phyloP scores from a whole-genome alignment of 768 basidiomycete genomes.

The Tylopilus rubrobrunneus region DNA sequence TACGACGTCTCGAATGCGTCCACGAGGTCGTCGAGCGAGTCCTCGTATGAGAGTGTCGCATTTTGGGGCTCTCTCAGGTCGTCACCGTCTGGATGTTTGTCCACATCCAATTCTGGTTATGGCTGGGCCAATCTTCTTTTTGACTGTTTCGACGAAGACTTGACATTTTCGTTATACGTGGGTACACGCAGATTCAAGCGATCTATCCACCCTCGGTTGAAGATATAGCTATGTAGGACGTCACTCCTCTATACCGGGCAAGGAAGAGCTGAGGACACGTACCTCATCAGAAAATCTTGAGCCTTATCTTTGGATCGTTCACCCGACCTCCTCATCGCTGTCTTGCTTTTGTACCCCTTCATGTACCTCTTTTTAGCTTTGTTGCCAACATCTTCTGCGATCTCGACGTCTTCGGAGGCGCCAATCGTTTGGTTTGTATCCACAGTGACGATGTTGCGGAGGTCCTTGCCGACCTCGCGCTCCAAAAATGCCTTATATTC shows the following conservation, averaged over 20 bases:
- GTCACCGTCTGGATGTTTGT: conserved; percentile 13
- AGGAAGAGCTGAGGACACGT: conserved; percentile 26
- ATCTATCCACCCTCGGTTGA: conserved; percentile 98
- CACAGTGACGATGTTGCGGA: conserved; percentile 63
- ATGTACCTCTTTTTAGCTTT: conserved; percentile 20
- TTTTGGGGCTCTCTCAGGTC: conserved; percentile 24
- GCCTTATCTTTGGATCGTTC: conserved; percentile 50
- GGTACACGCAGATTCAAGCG: conserved; percentile 67
- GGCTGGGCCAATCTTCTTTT: conserved; percentile 19
- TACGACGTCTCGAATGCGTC: conserved; percentile 95
- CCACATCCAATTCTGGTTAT: conserved; percentile 13
- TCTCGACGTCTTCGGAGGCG: conserved; percentile 23
- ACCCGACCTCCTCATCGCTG: conserved; percentile 18
- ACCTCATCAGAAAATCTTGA: conserved; percentile 91
- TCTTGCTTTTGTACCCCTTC: conserved; percentile 20
- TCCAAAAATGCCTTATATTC: conserved; percentile 82
- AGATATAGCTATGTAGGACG: conserved; percentile 67
- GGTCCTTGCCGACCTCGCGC: conserved; percentile 74
- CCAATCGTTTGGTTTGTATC: conserved; percentile 21
- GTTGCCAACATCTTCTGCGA: conserved; percentile 18
- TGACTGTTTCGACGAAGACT: conserved; percentile 30
- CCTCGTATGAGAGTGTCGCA: conserved; percentile 49
- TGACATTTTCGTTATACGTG: conserved; percentile 78
- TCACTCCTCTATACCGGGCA: neutral
- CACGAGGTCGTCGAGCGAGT: conserved; percentile 84